Evolutionary conservation across 2,329 filamentous ascomycete genomes (phyloP).

Genomic region (Monilinia fructigena): DNA sequence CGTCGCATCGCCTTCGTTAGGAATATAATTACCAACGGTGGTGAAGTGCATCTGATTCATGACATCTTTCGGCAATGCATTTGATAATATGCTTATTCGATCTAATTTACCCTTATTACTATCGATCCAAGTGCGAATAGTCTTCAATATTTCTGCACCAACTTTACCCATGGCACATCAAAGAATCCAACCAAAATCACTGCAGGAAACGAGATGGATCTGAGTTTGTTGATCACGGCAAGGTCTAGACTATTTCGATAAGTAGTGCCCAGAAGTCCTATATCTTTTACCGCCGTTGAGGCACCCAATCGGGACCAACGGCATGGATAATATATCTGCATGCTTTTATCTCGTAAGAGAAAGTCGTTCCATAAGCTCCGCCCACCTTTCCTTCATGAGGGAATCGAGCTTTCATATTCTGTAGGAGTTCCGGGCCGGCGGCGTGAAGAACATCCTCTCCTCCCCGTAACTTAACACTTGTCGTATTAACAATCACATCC

Average conservation of each 20-base stretch:
- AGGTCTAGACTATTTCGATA: background rate
- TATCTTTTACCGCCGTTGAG: background rate
- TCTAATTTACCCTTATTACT: background rate
- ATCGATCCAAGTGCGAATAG: background rate
- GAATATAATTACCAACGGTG: background rate
- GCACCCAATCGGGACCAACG: slow-evolving; percentile 1
- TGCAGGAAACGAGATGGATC: slow-evolving; percentile 12
- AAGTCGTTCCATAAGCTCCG: slow-evolving; percentile 11
- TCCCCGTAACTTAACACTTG: background rate
- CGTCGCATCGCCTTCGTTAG: background rate
- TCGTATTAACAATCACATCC: slow-evolving; percentile 16
- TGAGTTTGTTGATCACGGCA: background rate
- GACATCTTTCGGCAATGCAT: background rate
- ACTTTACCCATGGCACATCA: background rate
- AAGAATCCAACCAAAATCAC: background rate
- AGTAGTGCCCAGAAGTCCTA: background rate
- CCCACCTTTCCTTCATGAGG: slow-evolving; percentile 1
- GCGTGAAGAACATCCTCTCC: background rate
- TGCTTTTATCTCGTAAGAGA: background rate
- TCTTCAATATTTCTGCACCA: background rate
- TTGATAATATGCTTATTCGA: slow-evolving; percentile 6
- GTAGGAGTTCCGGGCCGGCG: background rate
- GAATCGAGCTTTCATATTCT: background rate
- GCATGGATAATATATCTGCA: slow-evolving; percentile 10
- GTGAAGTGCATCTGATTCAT: background rate